Base-by-base conservation (phyloP, 768 basidiomycete species). In the Lactifluus subvellereus region DNA sequence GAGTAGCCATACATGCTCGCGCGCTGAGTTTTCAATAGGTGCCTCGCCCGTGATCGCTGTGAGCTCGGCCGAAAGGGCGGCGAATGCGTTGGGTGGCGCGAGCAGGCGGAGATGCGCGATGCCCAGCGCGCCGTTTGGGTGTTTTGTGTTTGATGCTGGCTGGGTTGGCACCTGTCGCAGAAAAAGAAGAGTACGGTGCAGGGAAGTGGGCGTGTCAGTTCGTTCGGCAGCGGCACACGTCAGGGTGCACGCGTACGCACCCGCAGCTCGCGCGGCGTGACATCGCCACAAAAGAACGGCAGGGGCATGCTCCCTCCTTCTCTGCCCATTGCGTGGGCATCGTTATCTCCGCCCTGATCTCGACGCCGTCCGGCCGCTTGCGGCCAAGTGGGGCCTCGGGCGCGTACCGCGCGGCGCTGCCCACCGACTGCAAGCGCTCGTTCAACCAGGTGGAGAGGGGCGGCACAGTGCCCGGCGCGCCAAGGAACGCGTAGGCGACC, bases 211-310 rank as follows among this genome's bases (percentile, higher is more conserved):
- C 27, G 27, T 27, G 27, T 27, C 27, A 27, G 27, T 27, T 27
- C 27, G 27, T 27, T 27, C 27, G 27, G 27, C 27, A 27, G 27
- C 27, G 27, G 27, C 27, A 27, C 27, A 2, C 22, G 22, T 22
- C 22, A 22, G 22, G 22, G 22, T 22, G 22, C 11, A 8, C 38
- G 40, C 18, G 11, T 40, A 54, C 57, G 27, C 30, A 86, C 89
- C 72, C 88, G 76, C 72, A 79, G 77, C 2, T 72, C 66, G 54
- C 88, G 74, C 3, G 85, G 82, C 3, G 87, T 88, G 3, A 88
- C 74, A 68, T 90, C 88, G 13, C 86, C 86, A 67, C 89, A 90
- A 72, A 86, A 90, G 69, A 90, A 90, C 7, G 88, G 88, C 18
- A 84, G 71, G 69, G 67, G 2, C 80, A 67, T 47, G 42, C 51